Evolutionary conservation across 495 filamentous ascomycete species (phyloP).

Genomic region (Penicillium lividum): DNA sequence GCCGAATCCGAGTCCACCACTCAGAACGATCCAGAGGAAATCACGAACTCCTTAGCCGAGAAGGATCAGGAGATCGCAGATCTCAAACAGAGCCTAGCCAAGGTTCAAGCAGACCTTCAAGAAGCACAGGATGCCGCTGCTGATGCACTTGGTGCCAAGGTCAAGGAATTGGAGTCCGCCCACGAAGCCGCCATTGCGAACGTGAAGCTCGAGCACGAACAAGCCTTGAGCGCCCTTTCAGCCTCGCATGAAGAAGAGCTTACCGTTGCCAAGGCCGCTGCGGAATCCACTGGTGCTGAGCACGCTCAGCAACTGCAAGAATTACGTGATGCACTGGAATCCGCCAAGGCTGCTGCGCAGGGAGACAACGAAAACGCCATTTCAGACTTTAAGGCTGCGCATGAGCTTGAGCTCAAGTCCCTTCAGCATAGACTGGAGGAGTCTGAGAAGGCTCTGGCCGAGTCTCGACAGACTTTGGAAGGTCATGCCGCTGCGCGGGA

Average conservation of each 20-base stretch:
- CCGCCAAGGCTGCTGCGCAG: slow-evolving; percentile 34
- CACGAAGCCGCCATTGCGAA: slow-evolving; percentile 38
- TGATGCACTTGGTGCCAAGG: slow-evolving; percentile 34
- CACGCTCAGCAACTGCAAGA: slow-evolving; percentile 43
- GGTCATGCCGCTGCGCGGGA: slow-evolving; percentile 37
- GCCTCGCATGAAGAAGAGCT: slow-evolving; percentile 41
- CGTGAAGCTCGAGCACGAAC: slow-evolving; percentile 41
- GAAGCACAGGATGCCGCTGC: slow-evolving; percentile 33
- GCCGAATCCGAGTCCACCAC: slow-evolving; percentile 36
- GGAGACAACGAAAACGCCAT: slow-evolving; percentile 33
- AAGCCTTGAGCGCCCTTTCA: slow-evolving; percentile 31
- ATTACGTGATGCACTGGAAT: slow-evolving; percentile 43
- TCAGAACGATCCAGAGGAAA: slow-evolving; percentile 31
- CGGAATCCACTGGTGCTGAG: slow-evolving; percentile 33
- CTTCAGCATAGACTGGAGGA: slow-evolving; percentile 38
- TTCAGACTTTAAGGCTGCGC: slow-evolving; percentile 38
- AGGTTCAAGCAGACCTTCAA: slow-evolving; percentile 39
- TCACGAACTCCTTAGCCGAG: slow-evolving; percentile 29
- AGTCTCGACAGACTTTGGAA: slow-evolving; percentile 38
- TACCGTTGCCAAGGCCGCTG: slow-evolving; percentile 33
- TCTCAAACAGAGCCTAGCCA: slow-evolving; percentile 37
- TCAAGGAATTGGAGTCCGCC: slow-evolving; percentile 43
- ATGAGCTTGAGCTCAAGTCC: slow-evolving; percentile 37
- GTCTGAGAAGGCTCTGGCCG: slow-evolving; percentile 35
- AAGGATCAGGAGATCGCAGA: slow-evolving; percentile 44